Percentiles rank a stretch among this genome's conserved stretches.
Conservation (phyloP, 495 filamentous ascomycete genomes). For the Platismatia glauca region DNA sequence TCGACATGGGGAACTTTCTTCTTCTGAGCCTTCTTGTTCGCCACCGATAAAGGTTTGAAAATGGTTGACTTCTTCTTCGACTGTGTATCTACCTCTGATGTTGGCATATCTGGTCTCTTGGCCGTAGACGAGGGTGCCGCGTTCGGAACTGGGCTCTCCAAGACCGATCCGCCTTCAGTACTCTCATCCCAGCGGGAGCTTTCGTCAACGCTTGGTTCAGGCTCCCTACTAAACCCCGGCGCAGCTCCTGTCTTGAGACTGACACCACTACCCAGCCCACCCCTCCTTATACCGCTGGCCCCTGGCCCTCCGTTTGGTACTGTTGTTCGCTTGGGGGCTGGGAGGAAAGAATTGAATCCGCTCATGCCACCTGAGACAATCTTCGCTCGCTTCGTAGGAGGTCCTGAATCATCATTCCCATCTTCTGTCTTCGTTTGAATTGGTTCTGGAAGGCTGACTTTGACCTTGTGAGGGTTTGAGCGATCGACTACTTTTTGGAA, state of each 20-base stretch:
- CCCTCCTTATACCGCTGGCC: conserved; percentile 30
- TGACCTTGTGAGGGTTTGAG: conserved; percentile 72
- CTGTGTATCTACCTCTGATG: conserved; percentile 51
- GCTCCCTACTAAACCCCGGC: conserved; percentile 64
- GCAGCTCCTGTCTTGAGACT: conserved; percentile 71
- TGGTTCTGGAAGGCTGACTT: conserved; percentile 55
- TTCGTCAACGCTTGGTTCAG: conserved; percentile 6
- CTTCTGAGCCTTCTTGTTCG: conserved; percentile 57
- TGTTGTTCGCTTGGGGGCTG: conserved; percentile 62
- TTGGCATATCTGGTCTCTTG: conserved; percentile 24
- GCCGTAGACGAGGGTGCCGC: conserved; percentile 26
- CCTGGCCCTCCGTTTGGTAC: conserved; percentile 58
- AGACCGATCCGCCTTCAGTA: not conserved
- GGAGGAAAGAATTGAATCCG: conserved; percentile 79
- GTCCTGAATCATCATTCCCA: conserved; percentile 43
- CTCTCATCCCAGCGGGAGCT: conserved; percentile 10
- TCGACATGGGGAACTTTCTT: conserved; percentile 39
- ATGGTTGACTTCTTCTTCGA: conserved; percentile 68
- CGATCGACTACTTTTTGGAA: conserved; percentile 72
- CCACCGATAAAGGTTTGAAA: conserved; percentile 82
- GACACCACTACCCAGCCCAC: conserved; percentile 40
- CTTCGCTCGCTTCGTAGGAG: conserved; percentile 62
- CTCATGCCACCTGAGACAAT: conserved; percentile 53
- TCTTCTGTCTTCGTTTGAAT: conserved; percentile 34
- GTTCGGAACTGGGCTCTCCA: conserved; percentile 7